Base-by-base conservation (phyloP, 2,329 filamentous ascomycete genomes). In the Blastomyces percursus region DNA sequence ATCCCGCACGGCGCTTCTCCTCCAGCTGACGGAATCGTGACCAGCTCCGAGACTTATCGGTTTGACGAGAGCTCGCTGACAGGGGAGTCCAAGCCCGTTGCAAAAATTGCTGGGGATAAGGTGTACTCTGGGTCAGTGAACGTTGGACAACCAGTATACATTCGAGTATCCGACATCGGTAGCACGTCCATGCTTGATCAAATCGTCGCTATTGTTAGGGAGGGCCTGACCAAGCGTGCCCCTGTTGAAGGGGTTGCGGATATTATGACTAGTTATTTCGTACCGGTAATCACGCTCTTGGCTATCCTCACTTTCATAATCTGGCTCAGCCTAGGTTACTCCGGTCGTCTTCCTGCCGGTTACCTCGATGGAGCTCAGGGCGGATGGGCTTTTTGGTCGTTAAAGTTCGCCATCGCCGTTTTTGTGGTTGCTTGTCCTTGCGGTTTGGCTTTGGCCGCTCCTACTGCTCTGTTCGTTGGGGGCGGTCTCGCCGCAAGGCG, bases 21-120 rank as follows among this genome's bases (percentile, higher is more conserved):
- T 0, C 89, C 93, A 0, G 90, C 88, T 5, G 93, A 96, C 71
- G 92, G 92, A 8, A 71, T 76, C 3, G 70, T 96, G 24, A 68
- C 81, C 12, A 70, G 70, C 1, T 74, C 76, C 1, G 86, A 84
- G 3, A 80, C 84, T 59, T 85, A 84, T 54, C 82, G 79, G 59
- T 96, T 96, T 69, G 91, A 96, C 70, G 93, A 97, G 73, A 92
- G 91, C 12, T 95, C 91, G 65, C 79, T 97, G 64, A 96, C 93
- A 0, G 79, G 79, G 63, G 79, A 81, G 69, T 79, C 79, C 0
- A 75, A 70, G 60, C 77, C 78, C 11, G 77, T 79, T 24, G 71
- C 69, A 55, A 81, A 81, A 67, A 64, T 64, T 3, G 64, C 64
- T 0, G 76, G 73, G 2, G 78, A 81, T 55, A 70, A 73, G 60